Evolutionary conservation across 192 early-diverging fungal species (phyloP), one percentile per base, ranked within the genome.

Genomic region (Backusella circina): DNA sequence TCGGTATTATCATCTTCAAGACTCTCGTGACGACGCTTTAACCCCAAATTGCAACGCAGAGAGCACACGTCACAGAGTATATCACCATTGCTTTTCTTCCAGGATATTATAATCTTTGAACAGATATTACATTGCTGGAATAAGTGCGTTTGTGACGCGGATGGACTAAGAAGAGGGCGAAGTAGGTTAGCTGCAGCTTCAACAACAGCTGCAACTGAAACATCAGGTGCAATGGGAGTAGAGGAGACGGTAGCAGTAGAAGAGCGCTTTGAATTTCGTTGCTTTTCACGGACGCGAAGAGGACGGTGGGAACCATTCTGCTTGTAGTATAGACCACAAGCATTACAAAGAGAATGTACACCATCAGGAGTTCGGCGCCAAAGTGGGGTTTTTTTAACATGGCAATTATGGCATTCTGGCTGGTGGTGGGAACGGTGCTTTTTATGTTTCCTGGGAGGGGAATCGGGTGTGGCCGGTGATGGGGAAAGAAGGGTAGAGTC

Each of bases 301-400:
- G 97, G 97, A 21, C 97, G 86, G 64, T 91, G 86, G 10, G 90
- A 88, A 72, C 91, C 88, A 80, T 99, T 96, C 65, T 98, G 92
- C 83, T 97, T 98, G 84, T 89, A 96, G 80, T 95, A 98, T 16
- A 98, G 82, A 0, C 97, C 97, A 79, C 97, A 99, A 6, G 97
- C 97, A 78, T 99, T 99, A 84, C 97, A 99, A 47, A 99, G 89
- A 16, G 93, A 84, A 54, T 93, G 89, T 38, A 91, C 93, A 28
- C 88, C 78, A 74, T 92, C 88, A 13, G 84, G 86, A 61, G 93
- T 91, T 13, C 95, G 86, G 7, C 97, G 89, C 97, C 96, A 99
- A 10, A 99, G 86, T n/a, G 95, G 91, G 39, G 97, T 99, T 50
- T 92, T 93, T 8, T 92, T 97, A 3, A 91, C 91, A 50, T 87